These are phyloP conservation scores for Stereum hirsutum DNA, from an alignment of 1,284 basidiomycete genomes.

Conservation along the genomic window DNA sequence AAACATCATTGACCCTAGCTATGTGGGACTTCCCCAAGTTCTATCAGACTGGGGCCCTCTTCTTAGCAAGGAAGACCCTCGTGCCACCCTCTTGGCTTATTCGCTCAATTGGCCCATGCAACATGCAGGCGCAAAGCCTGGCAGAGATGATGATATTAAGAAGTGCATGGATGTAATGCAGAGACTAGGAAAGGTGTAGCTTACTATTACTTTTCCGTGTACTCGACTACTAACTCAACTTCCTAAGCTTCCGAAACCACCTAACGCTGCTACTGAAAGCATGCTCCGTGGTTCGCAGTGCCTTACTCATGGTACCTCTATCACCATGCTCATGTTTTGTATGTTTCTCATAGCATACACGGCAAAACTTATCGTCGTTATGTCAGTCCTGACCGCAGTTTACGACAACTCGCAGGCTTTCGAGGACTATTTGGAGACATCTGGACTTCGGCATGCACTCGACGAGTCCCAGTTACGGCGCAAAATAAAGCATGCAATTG, in stretches of 20 bases:
- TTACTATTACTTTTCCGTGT: neutral
- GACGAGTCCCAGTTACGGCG: conserved; percentile 12
- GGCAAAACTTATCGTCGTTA: neutral
- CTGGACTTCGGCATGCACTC: conserved; percentile 10
- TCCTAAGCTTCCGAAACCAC: neutral
- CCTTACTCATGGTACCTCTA: neutral
- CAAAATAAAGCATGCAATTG: conserved; percentile 8
- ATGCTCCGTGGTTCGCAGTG: neutral
- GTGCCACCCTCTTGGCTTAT: conserved; percentile 27
- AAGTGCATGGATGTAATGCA: neutral
- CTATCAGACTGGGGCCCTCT: conserved; percentile 26
- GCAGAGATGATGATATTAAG: neutral
- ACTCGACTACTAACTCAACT: neutral
- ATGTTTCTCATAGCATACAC: conserved; percentile 5
- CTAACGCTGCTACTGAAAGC: neutral
- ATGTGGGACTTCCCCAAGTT: conserved; percentile 24
- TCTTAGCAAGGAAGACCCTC: conserved; percentile 16
- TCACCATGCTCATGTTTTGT: no score
- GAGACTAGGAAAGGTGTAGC: neutral
- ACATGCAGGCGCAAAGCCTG: neutral
- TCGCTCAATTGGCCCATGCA: conserved; percentile 36
- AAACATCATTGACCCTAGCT: conserved; percentile 32
- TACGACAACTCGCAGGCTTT: conserved; percentile 21
- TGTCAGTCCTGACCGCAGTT: conserved; percentile 11
- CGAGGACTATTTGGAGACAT: conserved; percentile 15